Percentiles rank a stretch among this genome's conserved stretches.
Evolutionary conservation across 768 basidiomycete genomes (phyloP).

Genomic region (Lactifluus subvellereus): DNA sequence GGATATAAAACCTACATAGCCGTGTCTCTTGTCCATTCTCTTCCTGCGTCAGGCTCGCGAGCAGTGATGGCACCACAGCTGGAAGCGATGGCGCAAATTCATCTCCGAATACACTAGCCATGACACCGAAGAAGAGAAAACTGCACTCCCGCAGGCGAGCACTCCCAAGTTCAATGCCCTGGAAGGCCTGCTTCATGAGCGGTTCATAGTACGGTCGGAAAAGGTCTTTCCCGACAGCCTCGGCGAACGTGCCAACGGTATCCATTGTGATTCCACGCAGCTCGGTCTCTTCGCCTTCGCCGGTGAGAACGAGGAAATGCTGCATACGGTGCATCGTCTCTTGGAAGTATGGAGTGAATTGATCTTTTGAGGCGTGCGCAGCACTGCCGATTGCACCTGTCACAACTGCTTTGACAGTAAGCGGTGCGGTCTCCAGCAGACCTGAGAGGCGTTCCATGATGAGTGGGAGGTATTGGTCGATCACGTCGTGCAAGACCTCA

Average conservation of each 20-base stretch:
- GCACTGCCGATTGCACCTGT: conserved; percentile 98
- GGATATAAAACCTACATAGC: conserved; percentile 6
- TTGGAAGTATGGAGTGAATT: conserved; percentile 92
- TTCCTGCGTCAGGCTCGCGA: conserved; percentile 74
- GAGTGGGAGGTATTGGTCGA: conserved; percentile 83
- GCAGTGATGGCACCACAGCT: conserved; percentile 78
- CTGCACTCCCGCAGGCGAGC: conserved; percentile 88
- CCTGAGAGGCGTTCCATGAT: conserved; percentile 93
- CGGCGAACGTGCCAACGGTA: conserved; percentile 96
- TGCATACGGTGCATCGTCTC: conserved; percentile 84
- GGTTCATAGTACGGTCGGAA: conserved; percentile 96
- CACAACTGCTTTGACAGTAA: conserved; percentile 86
- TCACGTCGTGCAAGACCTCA: conserved; percentile 87
- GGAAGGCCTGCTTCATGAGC: conserved; percentile 93
- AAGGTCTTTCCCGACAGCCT: conserved; percentile 88
- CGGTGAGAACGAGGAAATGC: conserved; percentile 79
- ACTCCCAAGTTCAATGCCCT: conserved; percentile 80
- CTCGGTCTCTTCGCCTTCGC: conserved; percentile 88
- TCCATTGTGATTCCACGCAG: conserved; percentile 98
- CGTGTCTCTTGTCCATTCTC: conserved; percentile 66
- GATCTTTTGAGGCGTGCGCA: conserved; percentile 88
- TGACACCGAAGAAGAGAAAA: conserved; percentile 97
- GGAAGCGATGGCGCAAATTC: conserved; percentile 88
- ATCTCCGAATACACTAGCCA: conserved; percentile 94
- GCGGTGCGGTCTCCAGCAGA: conserved; percentile 82